Evolutionary conservation across 805 yeast species (phyloP).

Genomic region (Kodamaea jinghongensis): DNA sequence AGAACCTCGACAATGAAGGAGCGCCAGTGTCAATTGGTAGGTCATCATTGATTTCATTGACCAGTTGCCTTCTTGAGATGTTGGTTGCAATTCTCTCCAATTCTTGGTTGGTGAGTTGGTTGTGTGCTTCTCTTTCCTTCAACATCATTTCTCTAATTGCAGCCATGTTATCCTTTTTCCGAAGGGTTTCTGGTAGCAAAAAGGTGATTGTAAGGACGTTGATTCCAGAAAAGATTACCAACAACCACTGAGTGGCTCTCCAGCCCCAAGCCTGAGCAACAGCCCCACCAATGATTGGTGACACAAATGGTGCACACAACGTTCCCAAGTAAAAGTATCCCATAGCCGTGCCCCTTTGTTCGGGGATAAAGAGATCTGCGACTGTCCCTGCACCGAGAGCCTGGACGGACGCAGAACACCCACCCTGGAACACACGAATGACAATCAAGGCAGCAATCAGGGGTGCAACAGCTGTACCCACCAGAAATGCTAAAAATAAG

Average conservation of each 20-base stretch:
- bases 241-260: constrained; percentile 87
- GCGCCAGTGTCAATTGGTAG: constrained; percentile 36
- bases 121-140: constrained; percentile 2
- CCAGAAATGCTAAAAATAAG: constrained; percentile 60
- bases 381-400: constrained; percentile 90
- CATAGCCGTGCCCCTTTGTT: constrained; percentile 73
- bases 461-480: constrained; percentile 70
- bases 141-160: constrained; percentile 46
- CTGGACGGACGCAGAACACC: constrained; percentile 81
- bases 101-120: constrained; percentile 10
- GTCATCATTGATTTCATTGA: constrained; percentile 22
- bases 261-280: constrained; percentile 73
- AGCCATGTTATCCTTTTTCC: constrained; percentile 58
- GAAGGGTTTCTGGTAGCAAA: constrained; percentile 78
- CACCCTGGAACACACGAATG: constrained; percentile 72
- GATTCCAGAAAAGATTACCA: constrained; percentile 63
- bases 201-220: constrained; percentile 49
- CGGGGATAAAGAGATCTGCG: constrained; percentile 64
- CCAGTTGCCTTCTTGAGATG: constrained; percentile 12
- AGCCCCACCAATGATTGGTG: constrained; percentile 79
- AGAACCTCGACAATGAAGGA: constrained; percentile 38
- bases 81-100: constrained; percentile 34
- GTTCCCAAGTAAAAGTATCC: constrained; percentile 82
- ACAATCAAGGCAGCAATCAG: constrained; percentile 61
- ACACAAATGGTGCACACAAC: constrained; percentile 71